Percentiles rank a stretch among this genome's conserved stretches.
phyloP scores from a whole-genome alignment of 2,329 filamentous ascomycete genomes.

The Colletotrichum coccodes region DNA sequence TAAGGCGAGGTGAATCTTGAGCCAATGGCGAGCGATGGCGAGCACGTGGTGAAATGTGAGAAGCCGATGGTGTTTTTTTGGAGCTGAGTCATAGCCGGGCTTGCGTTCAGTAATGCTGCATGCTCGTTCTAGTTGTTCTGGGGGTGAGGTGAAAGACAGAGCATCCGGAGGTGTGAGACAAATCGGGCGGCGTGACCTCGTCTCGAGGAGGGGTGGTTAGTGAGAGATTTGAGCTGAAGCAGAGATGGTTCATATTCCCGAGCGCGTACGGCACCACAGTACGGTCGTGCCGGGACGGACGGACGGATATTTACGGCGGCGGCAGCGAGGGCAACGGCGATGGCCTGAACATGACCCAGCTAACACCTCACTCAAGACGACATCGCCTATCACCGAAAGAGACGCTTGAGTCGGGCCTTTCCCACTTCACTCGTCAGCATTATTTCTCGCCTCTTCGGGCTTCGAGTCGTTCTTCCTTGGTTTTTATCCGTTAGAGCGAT shows the following conservation, averaged over 20 bases:
- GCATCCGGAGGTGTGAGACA: neutral
- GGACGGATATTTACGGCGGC: neutral
- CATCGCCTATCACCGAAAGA: neutral
- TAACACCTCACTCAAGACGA: neutral
- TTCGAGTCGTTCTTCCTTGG: neutral
- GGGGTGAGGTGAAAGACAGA: neutral
- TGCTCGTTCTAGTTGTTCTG: neutral
- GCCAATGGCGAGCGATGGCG: slow-evolving; percentile 13
- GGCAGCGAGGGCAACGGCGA: neutral
- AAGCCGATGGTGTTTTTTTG: neutral
- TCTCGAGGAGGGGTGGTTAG: neutral
- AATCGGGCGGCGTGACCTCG: neutral
- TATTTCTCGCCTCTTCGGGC: neutral
- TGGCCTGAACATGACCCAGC: neutral
- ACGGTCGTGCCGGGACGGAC: neutral
- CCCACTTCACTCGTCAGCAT: neutral
- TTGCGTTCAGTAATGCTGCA: neutral
- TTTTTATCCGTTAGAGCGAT: neutral
- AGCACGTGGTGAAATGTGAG: slow-evolving; percentile 14
- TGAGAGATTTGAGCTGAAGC: neutral
- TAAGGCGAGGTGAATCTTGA: neutral
- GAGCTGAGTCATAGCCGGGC: slow-evolving; percentile 12
- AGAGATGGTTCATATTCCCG: neutral
- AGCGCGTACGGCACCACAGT: neutral
- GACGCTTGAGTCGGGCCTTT: slow-evolving; percentile 3